Percentiles rank a stretch among this genome's conserved stretches.
Conservation (phyloP, 768 basidiomycete genomes). For the Thelephora aurantiotincta region DNA sequence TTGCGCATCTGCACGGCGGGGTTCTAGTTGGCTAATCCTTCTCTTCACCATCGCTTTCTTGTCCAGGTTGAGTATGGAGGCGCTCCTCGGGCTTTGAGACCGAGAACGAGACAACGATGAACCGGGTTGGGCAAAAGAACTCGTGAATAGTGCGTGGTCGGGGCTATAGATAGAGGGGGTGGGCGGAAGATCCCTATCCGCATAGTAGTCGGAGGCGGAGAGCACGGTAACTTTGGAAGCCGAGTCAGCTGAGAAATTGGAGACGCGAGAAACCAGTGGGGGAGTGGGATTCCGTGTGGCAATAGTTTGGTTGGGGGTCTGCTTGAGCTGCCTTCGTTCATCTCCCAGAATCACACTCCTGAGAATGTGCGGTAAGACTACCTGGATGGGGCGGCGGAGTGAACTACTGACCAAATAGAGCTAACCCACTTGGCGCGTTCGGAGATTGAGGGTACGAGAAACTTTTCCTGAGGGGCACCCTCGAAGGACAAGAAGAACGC, state of each 20-base stretch:
- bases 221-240: constrained; percentile 12
- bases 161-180: not conserved
- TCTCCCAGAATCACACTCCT: not conserved
- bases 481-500: constrained; percentile 56
- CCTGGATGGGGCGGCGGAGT: not conserved
- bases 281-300: no score
- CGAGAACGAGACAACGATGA: no score
- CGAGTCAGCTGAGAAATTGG: constrained; percentile 12
- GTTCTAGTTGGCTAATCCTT: not conserved
- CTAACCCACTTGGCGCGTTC: constrained; percentile 66
- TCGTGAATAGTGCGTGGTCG: no score
- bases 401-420: constrained; percentile 45
- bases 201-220: constrained; percentile 1
- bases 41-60: not conserved
- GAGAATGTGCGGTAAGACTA: not conserved
- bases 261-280: not conserved
- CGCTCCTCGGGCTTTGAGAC: not conserved
- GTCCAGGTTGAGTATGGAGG: not conserved
- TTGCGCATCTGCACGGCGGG: not conserved
- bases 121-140: no score
- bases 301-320: no score
- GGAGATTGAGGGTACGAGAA: constrained; percentile 44
- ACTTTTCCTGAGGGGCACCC: constrained; percentile 36
- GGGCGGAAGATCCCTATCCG: not conserved
- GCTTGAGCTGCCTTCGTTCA: not conserved